Percentiles rank a stretch among this genome's conserved stretches.
These are phyloP conservation scores for Fusarium globosum DNA, from an alignment of 2,329 filamentous ascomycete species.

Conservation along the genomic window DNA sequence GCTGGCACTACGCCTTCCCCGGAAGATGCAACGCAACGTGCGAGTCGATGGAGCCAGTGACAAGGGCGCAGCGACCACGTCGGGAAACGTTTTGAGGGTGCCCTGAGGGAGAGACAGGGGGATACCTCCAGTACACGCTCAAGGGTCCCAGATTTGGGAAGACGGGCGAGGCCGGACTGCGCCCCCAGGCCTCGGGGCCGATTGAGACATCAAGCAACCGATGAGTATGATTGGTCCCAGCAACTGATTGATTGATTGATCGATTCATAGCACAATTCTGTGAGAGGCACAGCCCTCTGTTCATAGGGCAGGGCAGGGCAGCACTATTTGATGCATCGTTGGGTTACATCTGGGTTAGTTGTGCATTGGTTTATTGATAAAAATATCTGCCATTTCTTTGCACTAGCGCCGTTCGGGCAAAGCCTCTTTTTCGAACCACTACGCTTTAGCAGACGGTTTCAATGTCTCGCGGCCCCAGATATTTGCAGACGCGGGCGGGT, in stretches of 20 bases:
- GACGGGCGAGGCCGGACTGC: conserved; percentile 43
- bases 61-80: conserved; percentile 23
- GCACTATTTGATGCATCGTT: conserved; percentile 7
- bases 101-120: neutral
- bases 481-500: conserved; percentile 23
- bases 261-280: conserved; percentile 2
- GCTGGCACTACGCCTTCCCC: conserved; percentile 30
- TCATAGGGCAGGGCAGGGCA: conserved; percentile 9
- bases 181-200: conserved; percentile 41
- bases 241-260: neutral
- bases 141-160: conserved; percentile 7
- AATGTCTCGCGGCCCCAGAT: conserved; percentile 27
- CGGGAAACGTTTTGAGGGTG: conserved; percentile 15
- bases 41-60: conserved; percentile 23
- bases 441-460: conserved; percentile 19
- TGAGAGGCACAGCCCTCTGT: conserved; percentile 32
- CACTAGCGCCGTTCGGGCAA: conserved; percentile 33
- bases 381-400: conserved; percentile 38
- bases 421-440: conserved; percentile 18
- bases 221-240: conserved; percentile 38
- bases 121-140: neutral
- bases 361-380: conserved; percentile 36
- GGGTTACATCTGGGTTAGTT: conserved; percentile 25
- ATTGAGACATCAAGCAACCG: conserved; percentile 35
- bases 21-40: conserved; percentile 26